A percentile compares a stretch with the other conserved stretches of the same genome.
phyloP scores from a whole-genome alignment of 2,329 filamentous ascomycete genomes.

The Blastomyces silverae region DNA sequence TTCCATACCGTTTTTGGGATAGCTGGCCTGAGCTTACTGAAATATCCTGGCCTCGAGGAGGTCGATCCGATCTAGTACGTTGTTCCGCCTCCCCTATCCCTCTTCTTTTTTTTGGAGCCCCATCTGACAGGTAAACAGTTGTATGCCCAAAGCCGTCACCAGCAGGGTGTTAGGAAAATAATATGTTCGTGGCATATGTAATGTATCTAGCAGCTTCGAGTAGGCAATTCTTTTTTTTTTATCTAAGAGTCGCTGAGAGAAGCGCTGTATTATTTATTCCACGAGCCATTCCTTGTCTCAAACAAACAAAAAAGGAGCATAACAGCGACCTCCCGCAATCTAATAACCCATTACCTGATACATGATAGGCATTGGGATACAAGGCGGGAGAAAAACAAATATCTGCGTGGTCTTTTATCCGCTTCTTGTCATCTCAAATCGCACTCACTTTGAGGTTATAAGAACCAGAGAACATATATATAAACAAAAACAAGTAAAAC shows the following conservation, averaged over 20 bases:
- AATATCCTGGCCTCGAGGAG: constrained; percentile 65
- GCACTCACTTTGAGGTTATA: constrained; percentile 3
- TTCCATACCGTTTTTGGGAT: constrained; percentile 91
- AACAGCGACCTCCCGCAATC: constrained; percentile 54
- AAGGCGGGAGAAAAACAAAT: constrained; percentile 59
- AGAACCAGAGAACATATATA: constrained; percentile 10
- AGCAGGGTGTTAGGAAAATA: constrained; percentile 50
- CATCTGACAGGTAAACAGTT: constrained; percentile 39
- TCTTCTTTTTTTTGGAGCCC: constrained; percentile 20
- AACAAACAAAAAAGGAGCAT: background rate
- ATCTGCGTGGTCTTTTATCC: constrained; percentile 20
- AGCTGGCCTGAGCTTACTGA: constrained; percentile 77
- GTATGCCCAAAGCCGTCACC: constrained; percentile 64
- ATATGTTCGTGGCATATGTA: constrained; percentile 21
- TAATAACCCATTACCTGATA: constrained; percentile 56
- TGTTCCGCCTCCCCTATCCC: constrained; percentile 16
- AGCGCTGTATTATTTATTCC: constrained; percentile 5
- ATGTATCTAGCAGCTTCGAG: constrained; percentile 3
- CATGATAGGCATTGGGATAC: constrained; percentile 58
- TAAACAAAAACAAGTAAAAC: background rate
- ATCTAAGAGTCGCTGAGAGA: background rate
- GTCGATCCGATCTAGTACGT: constrained; percentile 81
- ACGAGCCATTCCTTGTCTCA: background rate
- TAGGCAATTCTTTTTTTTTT: constrained; percentile 4
- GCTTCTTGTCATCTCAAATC: constrained; percentile 10